Percentiles rank a stretch among this genome's conserved stretches.
phyloP scores from a whole-genome alignment of 164 flowering plant species.

The Stephania japonica region DNA sequence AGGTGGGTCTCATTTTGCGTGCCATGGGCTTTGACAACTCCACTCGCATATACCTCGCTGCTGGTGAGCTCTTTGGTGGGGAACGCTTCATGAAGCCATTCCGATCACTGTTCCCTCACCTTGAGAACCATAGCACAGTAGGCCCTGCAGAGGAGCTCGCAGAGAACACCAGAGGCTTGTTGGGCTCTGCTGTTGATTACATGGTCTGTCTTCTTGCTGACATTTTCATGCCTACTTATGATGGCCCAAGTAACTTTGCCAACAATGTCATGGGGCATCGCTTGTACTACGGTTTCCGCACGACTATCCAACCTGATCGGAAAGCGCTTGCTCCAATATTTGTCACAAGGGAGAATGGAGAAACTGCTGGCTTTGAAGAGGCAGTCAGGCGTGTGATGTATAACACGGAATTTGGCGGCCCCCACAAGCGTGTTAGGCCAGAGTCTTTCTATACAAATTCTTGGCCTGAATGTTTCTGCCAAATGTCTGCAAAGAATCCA shows the following conservation, averaged over 20 bases:
- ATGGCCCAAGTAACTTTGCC: constrained; percentile 99
- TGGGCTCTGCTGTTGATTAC: constrained; percentile 97
- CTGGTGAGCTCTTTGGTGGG: constrained; percentile 96
- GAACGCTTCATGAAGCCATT: constrained; percentile 93
- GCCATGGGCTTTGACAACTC: constrained; percentile 91
- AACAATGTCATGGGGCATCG: constrained; percentile 97
- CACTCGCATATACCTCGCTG: constrained; percentile 89
- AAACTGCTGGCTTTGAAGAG: constrained; percentile 64
- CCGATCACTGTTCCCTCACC: constrained; percentile 71
- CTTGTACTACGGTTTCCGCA: constrained; percentile 89
- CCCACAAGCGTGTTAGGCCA: constrained; percentile 76
- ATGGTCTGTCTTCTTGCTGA: constrained; percentile 98
- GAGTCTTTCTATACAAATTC: constrained; percentile 95
- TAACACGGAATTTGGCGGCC: constrained; percentile 74
- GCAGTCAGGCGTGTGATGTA: constrained; percentile 70
- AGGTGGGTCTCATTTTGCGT: constrained; percentile 87
- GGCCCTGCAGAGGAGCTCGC: constrained; percentile 56
- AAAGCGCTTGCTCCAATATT: constrained; percentile 88
- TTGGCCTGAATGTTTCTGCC: constrained; percentile 98
- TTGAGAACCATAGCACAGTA: constrained; percentile 80
- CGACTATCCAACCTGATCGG: constrained; percentile 77
- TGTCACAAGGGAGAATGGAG: constrained; percentile 69
- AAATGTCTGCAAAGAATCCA: constrained; percentile 53
- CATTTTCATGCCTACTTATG: constrained; percentile 97
- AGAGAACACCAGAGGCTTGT: constrained; percentile 57